A percentile compares a stretch with the other conserved stretches of the same genome.
Conservation (phyloP, 257 asterid species). For the Fraxinus pennsylvanica region DNA sequence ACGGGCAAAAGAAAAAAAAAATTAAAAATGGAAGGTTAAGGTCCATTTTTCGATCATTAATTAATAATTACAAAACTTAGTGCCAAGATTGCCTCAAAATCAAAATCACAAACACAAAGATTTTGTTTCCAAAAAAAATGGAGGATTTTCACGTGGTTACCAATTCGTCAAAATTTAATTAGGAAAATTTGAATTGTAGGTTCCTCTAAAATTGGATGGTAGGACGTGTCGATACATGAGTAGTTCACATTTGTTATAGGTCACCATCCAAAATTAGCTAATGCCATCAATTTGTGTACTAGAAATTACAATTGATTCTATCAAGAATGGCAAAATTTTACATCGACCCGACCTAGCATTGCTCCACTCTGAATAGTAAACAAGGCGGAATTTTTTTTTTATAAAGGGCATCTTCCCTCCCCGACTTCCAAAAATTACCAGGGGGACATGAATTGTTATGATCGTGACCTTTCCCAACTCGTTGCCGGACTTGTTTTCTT, state of each 20-base stretch:
- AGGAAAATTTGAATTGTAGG: neutral
- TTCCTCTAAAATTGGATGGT: neutral
- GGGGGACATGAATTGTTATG: too few species aligned
- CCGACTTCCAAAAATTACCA: too few species aligned
- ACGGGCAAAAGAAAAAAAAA: neutral
- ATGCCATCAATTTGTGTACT: neutral
- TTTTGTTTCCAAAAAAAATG: neutral
- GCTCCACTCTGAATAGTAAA: too few species aligned
- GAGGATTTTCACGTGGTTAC: neutral
- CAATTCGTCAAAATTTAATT: neutral
- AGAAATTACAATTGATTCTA: too few species aligned
- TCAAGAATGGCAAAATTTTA: too few species aligned
- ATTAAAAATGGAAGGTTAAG: neutral
- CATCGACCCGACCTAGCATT: too few species aligned
- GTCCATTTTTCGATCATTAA: neutral
- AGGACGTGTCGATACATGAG: neutral
- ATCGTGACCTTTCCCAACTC: too few species aligned
- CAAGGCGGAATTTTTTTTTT: too few species aligned
- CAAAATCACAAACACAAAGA: neutral
- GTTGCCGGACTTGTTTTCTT: too few species aligned
- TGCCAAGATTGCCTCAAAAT: constrained; percentile 3
- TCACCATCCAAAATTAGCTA: neutral
- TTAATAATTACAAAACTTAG: neutral
- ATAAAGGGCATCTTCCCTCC: too few species aligned
- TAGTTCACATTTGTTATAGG: neutral